Percentiles rank a stretch among this genome's conserved stretches.
These are phyloP conservation scores for Mychonastes homosphaera DNA, from an alignment of 139 green algal genomes.

Conservation along the genomic window DNA sequence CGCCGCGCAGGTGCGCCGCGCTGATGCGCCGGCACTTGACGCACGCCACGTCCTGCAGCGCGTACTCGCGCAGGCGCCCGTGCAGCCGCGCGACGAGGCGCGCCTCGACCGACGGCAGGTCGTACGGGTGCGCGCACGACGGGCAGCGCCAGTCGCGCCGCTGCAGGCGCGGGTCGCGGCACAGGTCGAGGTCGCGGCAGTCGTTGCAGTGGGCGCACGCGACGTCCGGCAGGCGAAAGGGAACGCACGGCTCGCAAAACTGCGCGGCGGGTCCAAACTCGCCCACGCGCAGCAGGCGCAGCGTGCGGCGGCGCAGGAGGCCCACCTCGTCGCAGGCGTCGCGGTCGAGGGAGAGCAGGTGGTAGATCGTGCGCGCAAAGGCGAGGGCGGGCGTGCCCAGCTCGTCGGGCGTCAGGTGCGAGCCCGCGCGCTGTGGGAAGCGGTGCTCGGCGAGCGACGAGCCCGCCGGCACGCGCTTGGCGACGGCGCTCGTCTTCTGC, in stretches of 20 bases:
- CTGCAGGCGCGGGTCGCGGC: slow-evolving; percentile 58
- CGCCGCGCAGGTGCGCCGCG: neutral
- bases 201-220: slow-evolving; percentile 67
- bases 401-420: slow-evolving; percentile 56
- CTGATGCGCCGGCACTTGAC: slow-evolving; percentile 42
- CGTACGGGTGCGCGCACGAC: slow-evolving; percentile 42
- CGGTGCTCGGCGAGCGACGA: slow-evolving; percentile 36
- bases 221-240: slow-evolving; percentile 74
- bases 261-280: slow-evolving; percentile 68
- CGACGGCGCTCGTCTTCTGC: slow-evolving; percentile 14
- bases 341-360: slow-evolving; percentile 66
- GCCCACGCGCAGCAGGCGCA: slow-evolving; percentile 63
- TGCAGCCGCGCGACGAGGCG: slow-evolving; percentile 43
- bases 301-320: slow-evolving; percentile 67
- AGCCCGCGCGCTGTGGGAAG: slow-evolving; percentile 72
- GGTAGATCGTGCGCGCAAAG: slow-evolving; percentile 64
- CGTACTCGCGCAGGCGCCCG: slow-evolving; percentile 41
- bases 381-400: slow-evolving; percentile 71
- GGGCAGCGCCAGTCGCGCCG: slow-evolving; percentile 35
- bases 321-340: slow-evolving; percentile 37
- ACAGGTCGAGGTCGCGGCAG: slow-evolving; percentile 85
- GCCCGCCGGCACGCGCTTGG: slow-evolving; percentile 15
- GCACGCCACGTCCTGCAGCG: slow-evolving; percentile 83
- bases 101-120: slow-evolving; percentile 56
- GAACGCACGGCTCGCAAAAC: slow-evolving; percentile 73